Conservation (phyloP, 75 land plant genomes). For the Picea glauca region DNA sequence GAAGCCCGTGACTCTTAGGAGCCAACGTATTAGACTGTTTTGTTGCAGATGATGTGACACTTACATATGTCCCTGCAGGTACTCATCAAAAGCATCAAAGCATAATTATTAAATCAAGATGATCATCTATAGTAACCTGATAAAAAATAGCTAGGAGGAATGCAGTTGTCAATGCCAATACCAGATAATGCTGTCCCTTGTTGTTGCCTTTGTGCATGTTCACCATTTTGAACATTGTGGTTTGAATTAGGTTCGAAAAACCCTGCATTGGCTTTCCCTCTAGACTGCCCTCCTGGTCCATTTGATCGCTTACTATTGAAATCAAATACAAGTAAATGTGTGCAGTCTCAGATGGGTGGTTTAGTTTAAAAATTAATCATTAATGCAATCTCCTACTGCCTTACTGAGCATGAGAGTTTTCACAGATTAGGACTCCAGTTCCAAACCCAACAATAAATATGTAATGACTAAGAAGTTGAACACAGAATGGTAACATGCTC, state of each 20-base stretch:
- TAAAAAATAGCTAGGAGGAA: too few species aligned
- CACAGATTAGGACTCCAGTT: too few species aligned
- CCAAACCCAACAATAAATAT: too few species aligned
- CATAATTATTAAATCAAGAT: slow-evolving; percentile 8
- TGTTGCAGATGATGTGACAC: background rate
- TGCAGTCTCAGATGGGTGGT: background rate
- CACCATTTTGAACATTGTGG: slow-evolving; percentile 15
- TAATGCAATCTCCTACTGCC: too few species aligned
- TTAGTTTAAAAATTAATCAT: background rate
- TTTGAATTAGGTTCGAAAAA: slow-evolving; percentile 11
- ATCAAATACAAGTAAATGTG: slow-evolving; percentile 1
- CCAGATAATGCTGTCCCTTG: background rate
- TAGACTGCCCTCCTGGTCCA: slow-evolving; percentile 24
- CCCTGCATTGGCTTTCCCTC: slow-evolving; percentile 26
- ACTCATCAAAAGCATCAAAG: background rate
- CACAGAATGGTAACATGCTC: too few species aligned
- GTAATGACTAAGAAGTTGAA: too few species aligned
- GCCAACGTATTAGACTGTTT: background rate
- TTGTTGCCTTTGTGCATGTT: slow-evolving; percentile 8
- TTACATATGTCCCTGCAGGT: background rate
- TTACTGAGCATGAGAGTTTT: too few species aligned
- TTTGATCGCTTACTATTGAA: slow-evolving; percentile 29
- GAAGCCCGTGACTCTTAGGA: slow-evolving; percentile 10
- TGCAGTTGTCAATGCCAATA: too few species aligned
- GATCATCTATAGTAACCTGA: too few species aligned